Percentiles rank a stretch among this genome's conserved stretches.
phyloP scores from a whole-genome alignment of 495 filamentous ascomycete species.

The Filosporella fistucella region DNA sequence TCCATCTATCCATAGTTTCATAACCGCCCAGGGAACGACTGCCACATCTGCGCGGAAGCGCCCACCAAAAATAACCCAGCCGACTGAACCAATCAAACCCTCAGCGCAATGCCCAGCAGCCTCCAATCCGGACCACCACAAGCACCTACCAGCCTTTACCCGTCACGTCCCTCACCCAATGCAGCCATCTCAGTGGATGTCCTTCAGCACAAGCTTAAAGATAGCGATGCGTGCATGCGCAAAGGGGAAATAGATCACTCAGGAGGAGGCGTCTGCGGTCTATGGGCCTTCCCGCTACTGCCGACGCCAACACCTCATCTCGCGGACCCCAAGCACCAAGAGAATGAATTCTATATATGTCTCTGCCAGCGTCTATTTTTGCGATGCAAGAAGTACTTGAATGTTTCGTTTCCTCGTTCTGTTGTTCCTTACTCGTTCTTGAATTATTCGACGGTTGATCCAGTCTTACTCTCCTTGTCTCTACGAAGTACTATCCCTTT shows the following conservation, averaged over 20 bases:
- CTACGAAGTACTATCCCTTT: not conserved
- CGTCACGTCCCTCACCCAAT: not conserved
- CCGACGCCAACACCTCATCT: not conserved
- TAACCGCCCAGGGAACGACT: constrained; percentile 18
- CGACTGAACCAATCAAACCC: not conserved
- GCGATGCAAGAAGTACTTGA: constrained; percentile 17
- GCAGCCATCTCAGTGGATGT: constrained; percentile 3
- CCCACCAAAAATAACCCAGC: constrained; percentile 13
- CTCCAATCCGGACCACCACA: not conserved
- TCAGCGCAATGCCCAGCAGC: not conserved
- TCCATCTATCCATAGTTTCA: constrained; percentile 53
- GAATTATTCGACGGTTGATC: constrained; percentile 19
- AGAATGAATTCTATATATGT: constrained; percentile 20
- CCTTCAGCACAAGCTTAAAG: constrained; percentile 2
- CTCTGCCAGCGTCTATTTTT: constrained; percentile 13
- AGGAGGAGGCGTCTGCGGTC: constrained; percentile 9
- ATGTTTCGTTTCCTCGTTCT: constrained; percentile 22
- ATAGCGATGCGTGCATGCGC: constrained; percentile 1
- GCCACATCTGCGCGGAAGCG: constrained; percentile 12
- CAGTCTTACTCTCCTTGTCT: constrained; percentile 4
- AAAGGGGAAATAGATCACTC: constrained; percentile 14
- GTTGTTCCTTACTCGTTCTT: constrained; percentile 1
- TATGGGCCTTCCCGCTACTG: not conserved
- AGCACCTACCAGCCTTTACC: not conserved
- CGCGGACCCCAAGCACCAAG: not conserved